phyloP scores from a whole-genome alignment of 2,329 filamentous ascomycete genomes.

The Aspergillus amoenus region DNA sequence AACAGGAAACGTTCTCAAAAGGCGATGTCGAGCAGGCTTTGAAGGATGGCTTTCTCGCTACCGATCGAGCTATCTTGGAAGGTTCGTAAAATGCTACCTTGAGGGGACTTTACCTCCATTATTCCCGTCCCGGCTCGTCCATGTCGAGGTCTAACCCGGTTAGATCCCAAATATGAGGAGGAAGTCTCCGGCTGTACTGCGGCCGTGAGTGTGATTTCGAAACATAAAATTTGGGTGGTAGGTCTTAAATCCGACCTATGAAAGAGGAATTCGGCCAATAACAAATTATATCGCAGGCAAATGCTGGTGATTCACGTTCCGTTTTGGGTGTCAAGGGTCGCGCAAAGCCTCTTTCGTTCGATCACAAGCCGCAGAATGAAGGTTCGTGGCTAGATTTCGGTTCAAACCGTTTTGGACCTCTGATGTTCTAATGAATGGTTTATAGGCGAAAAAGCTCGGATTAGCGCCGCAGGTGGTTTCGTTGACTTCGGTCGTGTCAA shows the following conservation, averaged over 20 bases:
- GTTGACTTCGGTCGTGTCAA: constrained; percentile 99
- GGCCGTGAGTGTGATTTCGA: constrained; percentile 83
- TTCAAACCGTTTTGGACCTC: not conserved
- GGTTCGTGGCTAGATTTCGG: constrained; percentile 51
- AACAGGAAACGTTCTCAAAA: constrained; percentile 89
- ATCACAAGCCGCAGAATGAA: constrained; percentile 99
- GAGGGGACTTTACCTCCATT: not conserved
- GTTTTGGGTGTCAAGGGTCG: constrained; percentile 95
- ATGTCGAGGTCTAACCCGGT: constrained; percentile 9
- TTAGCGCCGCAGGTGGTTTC: constrained; percentile 92
- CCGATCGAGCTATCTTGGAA: constrained; percentile 90
- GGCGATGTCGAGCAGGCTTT: constrained; percentile 92
- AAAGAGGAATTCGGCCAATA: constrained; percentile 22
- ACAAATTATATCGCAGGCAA: constrained; percentile 62
- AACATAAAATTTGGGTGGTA: constrained; percentile 93
- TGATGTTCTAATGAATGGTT: constrained; percentile 14
- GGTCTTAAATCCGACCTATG: constrained; percentile 43
- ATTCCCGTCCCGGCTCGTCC: not conserved
- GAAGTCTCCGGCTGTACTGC: constrained; percentile 98
- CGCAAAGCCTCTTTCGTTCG: constrained; percentile 96
- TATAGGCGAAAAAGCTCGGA: constrained; percentile 89
- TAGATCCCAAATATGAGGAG: constrained; percentile 95
- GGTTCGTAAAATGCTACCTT: constrained; percentile 58
- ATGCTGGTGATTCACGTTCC: constrained; percentile 92
- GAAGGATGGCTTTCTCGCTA: constrained; percentile 95